Evolutionary conservation across 495 filamentous ascomycete genomes (phyloP).

Genomic region (Tuber magnatum): DNA sequence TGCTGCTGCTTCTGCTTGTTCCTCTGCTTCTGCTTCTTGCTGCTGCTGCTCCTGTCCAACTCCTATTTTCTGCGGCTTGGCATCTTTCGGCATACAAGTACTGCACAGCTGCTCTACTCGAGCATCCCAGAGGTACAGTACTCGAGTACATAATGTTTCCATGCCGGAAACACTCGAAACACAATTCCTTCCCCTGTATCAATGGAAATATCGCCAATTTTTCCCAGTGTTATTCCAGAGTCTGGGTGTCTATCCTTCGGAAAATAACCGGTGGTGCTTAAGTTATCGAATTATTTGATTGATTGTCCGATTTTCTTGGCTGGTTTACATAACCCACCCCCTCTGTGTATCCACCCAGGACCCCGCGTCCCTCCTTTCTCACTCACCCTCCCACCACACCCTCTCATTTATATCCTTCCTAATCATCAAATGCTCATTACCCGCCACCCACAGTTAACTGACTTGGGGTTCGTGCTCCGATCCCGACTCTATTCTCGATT

Average conservation of each 20-base stretch:
- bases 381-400: slow-evolving; percentile 4
- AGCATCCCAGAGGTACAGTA: not conserved
- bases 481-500: slow-evolving; percentile 33
- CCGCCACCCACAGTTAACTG: slow-evolving; percentile 34
- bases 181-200: no score
- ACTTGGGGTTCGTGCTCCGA: slow-evolving; percentile 24
- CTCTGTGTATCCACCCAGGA: slow-evolving; percentile 28
- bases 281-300: not conserved
- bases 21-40: not conserved
- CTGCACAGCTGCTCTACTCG: not conserved
- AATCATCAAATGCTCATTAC: slow-evolving; percentile 33
- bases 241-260: not conserved
- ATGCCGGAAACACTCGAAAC: not conserved
- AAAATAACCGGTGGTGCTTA: not conserved
- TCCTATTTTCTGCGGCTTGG: not conserved
- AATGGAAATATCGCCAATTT: not conserved
- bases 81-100: not conserved
- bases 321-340: no score
- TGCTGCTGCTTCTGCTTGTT: no score
- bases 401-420: slow-evolving; percentile 14
- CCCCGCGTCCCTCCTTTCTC: slow-evolving; percentile 16
- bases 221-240: not conserved
- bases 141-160: not conserved
- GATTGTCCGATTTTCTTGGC: not conserved
- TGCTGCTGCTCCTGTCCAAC: not conserved